These are phyloP conservation scores for Ustilago xerochloae DNA, from an alignment of 1,284 basidiomycete species.

Conservation along the genomic window DNA sequence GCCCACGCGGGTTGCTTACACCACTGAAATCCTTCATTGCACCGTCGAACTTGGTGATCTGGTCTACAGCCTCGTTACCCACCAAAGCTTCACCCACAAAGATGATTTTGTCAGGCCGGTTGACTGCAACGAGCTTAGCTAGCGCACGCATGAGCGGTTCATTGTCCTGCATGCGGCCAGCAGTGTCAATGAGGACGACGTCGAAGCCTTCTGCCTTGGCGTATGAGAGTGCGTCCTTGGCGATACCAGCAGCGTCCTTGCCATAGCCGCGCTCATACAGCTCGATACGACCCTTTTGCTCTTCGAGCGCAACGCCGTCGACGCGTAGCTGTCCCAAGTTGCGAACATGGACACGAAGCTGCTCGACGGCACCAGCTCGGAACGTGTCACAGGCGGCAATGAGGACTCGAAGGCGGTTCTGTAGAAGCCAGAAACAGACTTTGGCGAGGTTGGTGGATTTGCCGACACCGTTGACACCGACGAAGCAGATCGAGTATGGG, in stretches of 20 bases:
- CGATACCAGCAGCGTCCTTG: slow-evolving; percentile 97
- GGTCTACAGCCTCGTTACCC: slow-evolving; percentile 67
- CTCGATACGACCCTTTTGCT: slow-evolving; percentile 82
- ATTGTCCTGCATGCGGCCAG: slow-evolving; percentile 68
- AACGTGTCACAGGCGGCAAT: slow-evolving; percentile 99
- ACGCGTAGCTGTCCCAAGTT: slow-evolving; percentile 85
- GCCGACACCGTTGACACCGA: slow-evolving; percentile 99
- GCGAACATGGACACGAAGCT: slow-evolving; percentile 93
- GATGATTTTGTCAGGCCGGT: slow-evolving; percentile 66
- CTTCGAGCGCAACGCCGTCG: slow-evolving; percentile 51
- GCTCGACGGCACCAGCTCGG: slow-evolving; percentile 96
- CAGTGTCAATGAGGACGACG: slow-evolving; percentile 67
- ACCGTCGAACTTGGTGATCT: slow-evolving; percentile 65
- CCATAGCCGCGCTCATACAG: slow-evolving; percentile 97
- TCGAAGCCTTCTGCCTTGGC: slow-evolving; percentile 62
- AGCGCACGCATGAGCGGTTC: slow-evolving; percentile 67
- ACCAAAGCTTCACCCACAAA: slow-evolving; percentile 68
- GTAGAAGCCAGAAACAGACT: slow-evolving; percentile 98
- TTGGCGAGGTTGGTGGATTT: slow-evolving; percentile 98
- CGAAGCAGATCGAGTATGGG: slow-evolving; percentile 94
- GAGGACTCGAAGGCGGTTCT: slow-evolving; percentile 90
- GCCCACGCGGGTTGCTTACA: slow-evolving; percentile 59
- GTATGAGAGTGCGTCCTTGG: slow-evolving; percentile 84
- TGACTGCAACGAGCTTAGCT: slow-evolving; percentile 65
- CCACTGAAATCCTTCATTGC: slow-evolving; percentile 67